A percentile compares a stretch with the other conserved stretches of the same genome.
These are phyloP conservation scores for Cystobasidium sp. DNA, from an alignment of 1,284 basidiomycete species.

Conservation along the genomic window DNA sequence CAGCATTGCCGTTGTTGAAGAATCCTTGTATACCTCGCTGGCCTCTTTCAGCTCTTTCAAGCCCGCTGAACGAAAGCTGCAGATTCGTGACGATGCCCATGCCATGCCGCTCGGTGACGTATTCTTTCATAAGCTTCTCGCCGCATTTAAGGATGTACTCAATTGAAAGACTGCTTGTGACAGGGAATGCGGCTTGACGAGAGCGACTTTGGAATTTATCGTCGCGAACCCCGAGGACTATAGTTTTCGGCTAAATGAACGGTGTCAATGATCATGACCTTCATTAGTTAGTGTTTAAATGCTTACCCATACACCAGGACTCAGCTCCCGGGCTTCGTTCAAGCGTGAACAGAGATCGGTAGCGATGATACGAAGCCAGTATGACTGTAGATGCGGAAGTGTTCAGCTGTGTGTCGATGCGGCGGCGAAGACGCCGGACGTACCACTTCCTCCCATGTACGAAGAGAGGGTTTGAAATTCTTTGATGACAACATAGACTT, in stretches of 20 bases:
- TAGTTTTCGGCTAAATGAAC: conserved; percentile 71
- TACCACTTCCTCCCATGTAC: conserved; percentile 69
- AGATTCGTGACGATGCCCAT: conserved; percentile 68
- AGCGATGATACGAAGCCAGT: conserved; percentile 89
- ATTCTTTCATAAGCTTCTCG: conserved; percentile 84
- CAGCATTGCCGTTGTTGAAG: conserved; percentile 60
- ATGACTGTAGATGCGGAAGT: conserved; percentile 57
- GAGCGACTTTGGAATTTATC: conserved; percentile 49
- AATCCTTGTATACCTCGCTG: conserved; percentile 87
- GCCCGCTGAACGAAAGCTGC: conserved; percentile 77
- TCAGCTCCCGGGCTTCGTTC: conserved; percentile 74
- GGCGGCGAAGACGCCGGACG: conserved; percentile 3
- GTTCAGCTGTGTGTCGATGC: neutral
- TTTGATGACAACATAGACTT: conserved; percentile 95
- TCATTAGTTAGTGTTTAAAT: neutral
- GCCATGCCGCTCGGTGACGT: conserved; percentile 60
- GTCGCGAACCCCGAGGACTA: conserved; percentile 75
- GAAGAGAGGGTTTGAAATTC: conserved; percentile 79
- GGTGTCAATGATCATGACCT: too few relatives aligned
- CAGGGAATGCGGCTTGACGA: conserved; percentile 55
- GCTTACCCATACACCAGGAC: conserved; percentile 70
- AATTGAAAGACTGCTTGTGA: conserved; percentile 49
- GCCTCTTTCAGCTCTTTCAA: conserved; percentile 77
- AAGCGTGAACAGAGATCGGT: conserved; percentile 85
- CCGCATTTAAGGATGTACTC: conserved; percentile 72